Evolutionary conservation across 345 rosid species (phyloP), one percentile per base, ranked within the genome.

Genomic region (Stellera chamaejasme): DNA sequence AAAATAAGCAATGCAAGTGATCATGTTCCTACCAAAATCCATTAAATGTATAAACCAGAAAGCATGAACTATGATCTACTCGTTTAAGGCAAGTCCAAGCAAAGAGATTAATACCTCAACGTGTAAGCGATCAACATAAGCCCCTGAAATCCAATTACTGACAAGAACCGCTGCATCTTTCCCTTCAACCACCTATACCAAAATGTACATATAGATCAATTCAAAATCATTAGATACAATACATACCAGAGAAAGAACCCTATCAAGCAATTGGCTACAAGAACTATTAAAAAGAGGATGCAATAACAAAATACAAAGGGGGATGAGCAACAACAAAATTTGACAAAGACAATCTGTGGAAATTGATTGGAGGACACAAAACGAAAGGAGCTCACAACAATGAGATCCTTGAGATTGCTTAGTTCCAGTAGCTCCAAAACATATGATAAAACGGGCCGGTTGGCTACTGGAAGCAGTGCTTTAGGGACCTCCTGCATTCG

Each of bases 401-500:
- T 88, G 64, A 92, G 83, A 70, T 92, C 85, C 77, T 92, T 88
- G 49, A 92, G 90, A 60, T 92, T 86, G 62, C 76, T 72, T 27
- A 59, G 80, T 58, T 88, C 97, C 68, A 92, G 70, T 45, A 76
- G 97, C 75, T 84, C 97, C 74, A 92, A 50, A 32, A 78, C 86
- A 73, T 84, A 92, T 16, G 92, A 82, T 27, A 92, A 76, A 59
- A 92, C 84, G 11, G 97, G 98, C 14, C 93, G 86, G 70, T 88
- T 92, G 0, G 98, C 97, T 27, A 92, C 95, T 11, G 97, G 98
- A 43, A 92, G 96, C 61, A 92, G 62, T 45, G 97, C 84, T 72
- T 88, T 88, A 1, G 98, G 97, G 39, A 86, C 82, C 65, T 92
- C 97, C 98, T 92, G 77, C 72, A 59, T 57, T 69, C 53, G 42